These are phyloP conservation scores for Przewalskia tangutica DNA, from an alignment of 257 asterid genomes.

Conservation along the genomic window DNA sequence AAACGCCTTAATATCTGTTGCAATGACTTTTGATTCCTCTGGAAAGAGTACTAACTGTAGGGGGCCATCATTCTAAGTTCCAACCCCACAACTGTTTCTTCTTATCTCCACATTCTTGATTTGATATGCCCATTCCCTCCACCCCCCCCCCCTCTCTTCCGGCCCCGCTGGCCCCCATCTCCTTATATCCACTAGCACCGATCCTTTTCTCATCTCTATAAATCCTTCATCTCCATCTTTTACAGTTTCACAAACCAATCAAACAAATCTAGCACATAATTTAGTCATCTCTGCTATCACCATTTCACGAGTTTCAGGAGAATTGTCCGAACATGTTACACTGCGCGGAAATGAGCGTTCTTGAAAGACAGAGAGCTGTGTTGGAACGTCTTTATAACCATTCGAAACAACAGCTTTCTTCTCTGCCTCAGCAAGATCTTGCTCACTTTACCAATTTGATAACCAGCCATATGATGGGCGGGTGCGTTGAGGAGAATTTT, in stretches of 20 bases:
- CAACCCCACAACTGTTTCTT: neutral
- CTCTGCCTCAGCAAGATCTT: constrained; percentile 12
- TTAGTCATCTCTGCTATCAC: neutral
- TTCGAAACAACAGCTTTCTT: neutral
- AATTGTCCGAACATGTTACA: constrained; percentile 5
- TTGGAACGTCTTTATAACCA: constrained; percentile 28
- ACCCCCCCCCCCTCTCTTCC: neutral
- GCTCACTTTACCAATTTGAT: neutral
- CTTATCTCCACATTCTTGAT: constrained; percentile 9
- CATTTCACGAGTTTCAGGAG: neutral
- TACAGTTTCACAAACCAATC: constrained; percentile 2
- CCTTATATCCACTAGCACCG: neutral
- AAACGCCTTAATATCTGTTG: constrained; percentile 1
- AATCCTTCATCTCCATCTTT: constrained; percentile 12
- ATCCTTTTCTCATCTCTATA: constrained; percentile 9
- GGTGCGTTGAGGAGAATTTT: neutral
- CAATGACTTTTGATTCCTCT: neutral
- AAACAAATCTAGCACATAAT: neutral
- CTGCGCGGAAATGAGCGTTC: constrained; percentile 32
- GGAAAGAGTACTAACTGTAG: neutral
- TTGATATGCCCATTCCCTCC: constrained; percentile 16
- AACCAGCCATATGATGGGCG: neutral
- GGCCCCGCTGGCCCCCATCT: constrained; percentile 5
- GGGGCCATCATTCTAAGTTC: neutral
- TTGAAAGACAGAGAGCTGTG: constrained; percentile 36